Base-by-base conservation (phyloP, 106 monocot species). In the Posidonia australis region DNA sequence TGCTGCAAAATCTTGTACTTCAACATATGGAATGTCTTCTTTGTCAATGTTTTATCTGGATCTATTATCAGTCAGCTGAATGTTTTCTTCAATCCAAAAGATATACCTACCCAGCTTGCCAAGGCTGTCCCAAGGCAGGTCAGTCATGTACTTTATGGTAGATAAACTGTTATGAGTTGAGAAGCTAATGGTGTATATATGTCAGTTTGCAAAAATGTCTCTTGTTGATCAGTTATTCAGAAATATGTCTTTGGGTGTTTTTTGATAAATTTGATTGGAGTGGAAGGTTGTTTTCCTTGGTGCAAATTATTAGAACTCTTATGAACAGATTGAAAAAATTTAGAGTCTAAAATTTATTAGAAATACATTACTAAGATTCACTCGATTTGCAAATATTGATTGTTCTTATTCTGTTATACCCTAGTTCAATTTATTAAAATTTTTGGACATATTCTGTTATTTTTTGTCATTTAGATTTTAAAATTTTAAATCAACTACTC, bases 21-120 rank as follows among this genome's bases (percentile, higher is more conserved):
- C 77, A 83, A 65, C 46, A 85, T 96, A 45, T 96, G 96, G 96
- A 96, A 96, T 75, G 80, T 96, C 11, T 96, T 96, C 70, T 87
- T 90, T 82, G 90, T 79, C 26, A 96, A 84, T 83, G 87, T 96
- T 21, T 74, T 96, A 26, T 96, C 96, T 62, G 90, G 90, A 27
- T 87, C 96, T 62, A 65, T 84, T 25, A 87, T 90, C 64, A 78
- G 63, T 65, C 96, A 96, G 66, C 46, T 96, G 57, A 79, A 84
- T 71, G 71, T 58, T 24, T 31, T 70, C 19, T 83, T 84, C 72
- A 96, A 72, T 58, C 96, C 90, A 60, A 96, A 85, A 63, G 77
- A 75, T 20, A 90, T 96, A 58, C 87, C 90, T 17, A 72, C 48
- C 5, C 70, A 78, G 66, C 96, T 96, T 72, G 96, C 96, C 48